These are phyloP conservation scores for Styphnolobium japonicum DNA, from an alignment of 306 rosid genomes.

Conservation along the genomic window DNA sequence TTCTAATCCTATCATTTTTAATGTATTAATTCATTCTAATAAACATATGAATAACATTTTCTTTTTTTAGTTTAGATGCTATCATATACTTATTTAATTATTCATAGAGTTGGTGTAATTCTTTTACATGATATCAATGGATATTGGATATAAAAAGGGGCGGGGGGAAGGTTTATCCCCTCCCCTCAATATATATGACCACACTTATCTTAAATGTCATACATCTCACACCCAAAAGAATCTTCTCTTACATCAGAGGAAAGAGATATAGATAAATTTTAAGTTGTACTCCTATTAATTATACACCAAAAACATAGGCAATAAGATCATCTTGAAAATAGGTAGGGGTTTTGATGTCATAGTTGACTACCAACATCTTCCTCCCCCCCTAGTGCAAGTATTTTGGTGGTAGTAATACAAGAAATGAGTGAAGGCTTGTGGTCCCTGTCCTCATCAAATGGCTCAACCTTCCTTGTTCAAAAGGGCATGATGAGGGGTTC, in stretches of 20 bases:
- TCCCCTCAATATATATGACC: constrained; percentile 5
- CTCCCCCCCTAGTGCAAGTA: constrained; percentile 36
- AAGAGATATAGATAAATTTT: not conserved
- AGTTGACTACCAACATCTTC: constrained; percentile 60
- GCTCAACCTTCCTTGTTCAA: constrained; percentile 48
- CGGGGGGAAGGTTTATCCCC: no score
- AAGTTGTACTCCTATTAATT: constrained; percentile 5
- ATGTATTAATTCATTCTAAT: no score
- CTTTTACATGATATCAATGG: no score
- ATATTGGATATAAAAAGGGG: no score
- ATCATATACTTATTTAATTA: no score
- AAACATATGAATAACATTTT: no score
- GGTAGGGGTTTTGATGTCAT: constrained; percentile 47
- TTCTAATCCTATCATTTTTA: no score
- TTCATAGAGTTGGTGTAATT: no score
- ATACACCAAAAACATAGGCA: constrained; percentile 25
- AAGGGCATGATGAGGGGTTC: constrained; percentile 43
- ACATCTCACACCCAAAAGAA: constrained; percentile 18
- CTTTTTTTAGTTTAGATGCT: no score
- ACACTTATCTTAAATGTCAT: not conserved
- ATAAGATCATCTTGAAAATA: constrained; percentile 45
- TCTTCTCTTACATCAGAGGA: constrained; percentile 4
- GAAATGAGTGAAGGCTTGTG: constrained; percentile 63
- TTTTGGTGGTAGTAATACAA: constrained; percentile 52
- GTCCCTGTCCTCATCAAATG: constrained; percentile 60